Evolutionary conservation across 305 asterid species (phyloP).

Genomic region (Lippia alba): DNA sequence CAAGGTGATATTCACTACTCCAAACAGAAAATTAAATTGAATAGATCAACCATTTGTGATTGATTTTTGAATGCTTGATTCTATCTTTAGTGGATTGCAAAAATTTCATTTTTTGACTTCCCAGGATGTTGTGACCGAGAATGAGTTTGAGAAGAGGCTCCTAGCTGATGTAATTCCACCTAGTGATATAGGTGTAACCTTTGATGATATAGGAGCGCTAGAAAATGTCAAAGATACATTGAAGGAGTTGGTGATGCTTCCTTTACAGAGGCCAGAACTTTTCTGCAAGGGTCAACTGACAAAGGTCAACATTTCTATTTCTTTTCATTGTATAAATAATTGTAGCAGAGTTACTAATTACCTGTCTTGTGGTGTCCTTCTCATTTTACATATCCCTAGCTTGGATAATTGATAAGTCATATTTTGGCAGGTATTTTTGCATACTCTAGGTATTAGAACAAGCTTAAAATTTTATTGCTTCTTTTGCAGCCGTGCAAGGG

Average conservation of each 20-base stretch:
- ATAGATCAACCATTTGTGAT: slow-evolving; percentile 19
- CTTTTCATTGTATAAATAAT: slow-evolving; percentile 15
- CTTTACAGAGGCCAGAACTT: slow-evolving; percentile 66
- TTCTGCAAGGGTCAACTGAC: slow-evolving; percentile 63
- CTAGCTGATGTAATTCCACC: slow-evolving; percentile 63
- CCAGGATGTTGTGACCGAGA: slow-evolving; percentile 63
- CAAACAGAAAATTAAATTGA: slow-evolving; percentile 27
- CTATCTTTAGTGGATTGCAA: slow-evolving; percentile 19
- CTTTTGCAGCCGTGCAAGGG: slow-evolving; percentile 58
- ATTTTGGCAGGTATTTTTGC: slow-evolving; percentile 6
- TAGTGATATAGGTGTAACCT: slow-evolving; percentile 62
- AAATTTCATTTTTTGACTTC: slow-evolving; percentile 27
- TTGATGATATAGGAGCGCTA: slow-evolving; percentile 65
- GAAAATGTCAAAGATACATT: slow-evolving; percentile 61
- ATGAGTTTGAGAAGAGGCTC: slow-evolving; percentile 63
- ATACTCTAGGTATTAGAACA: slow-evolving; percentile 6
- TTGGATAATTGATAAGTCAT: slow-evolving; percentile 13
- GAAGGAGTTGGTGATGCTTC: slow-evolving; percentile 68
- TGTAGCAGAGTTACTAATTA: neutral
- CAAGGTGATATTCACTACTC: slow-evolving; percentile 52
- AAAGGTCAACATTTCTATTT: slow-evolving; percentile 41
- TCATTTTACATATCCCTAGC: neutral
- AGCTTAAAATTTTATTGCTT: slow-evolving; percentile 15
- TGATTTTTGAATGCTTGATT: slow-evolving; percentile 21
- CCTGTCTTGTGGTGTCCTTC: slow-evolving; percentile 9